Evolutionary conservation across 768 basidiomycete genomes (phyloP), one percentile per base, ranked within the genome.

Genomic region (Kwoniella shandongensis): DNA sequence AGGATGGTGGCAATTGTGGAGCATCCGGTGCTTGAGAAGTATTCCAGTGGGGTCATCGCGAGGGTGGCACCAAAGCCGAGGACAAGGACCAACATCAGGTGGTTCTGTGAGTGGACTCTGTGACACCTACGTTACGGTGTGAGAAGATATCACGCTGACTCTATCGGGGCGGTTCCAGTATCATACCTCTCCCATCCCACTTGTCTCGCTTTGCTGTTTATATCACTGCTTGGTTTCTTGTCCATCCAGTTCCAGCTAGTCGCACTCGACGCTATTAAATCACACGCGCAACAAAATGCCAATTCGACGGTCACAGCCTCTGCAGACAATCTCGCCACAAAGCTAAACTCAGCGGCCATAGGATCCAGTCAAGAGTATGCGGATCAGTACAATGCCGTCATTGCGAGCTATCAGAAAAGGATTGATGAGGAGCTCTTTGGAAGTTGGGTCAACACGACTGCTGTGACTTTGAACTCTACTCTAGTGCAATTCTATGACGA

Each of bases 181-280:
- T 83, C 88, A 67, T 96, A 96, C 78, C 80, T 99, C 57, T 89
- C 91, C 76, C 89, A 97, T 70, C 85, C 91, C 2, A 88, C 90
- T 1, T 92, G 91, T 0, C 82, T 94, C 42, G 87, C 89, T 0
- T 89, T 92, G 71, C 85, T 99, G 74, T 83, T 92, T 59, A 89
- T 98, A 65, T 92, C 93, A n/a, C 79, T 92, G 63, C 85, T 97
- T 65, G 93, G 93, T 10, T 77, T 98, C 12, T 75, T 98, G 44
- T 86, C 86, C 29, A 85, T 98, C 27, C 81, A 97, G 77, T 79
- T 94, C 26, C 96, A 99, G 76, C 81, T 99, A 40, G 74, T 86
- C 40, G 89, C 88, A 4, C 78, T 97, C 52, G 79, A 81, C 0
- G 89, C 91, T 0, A 80, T 98, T 27, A 84, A 85, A 53, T 77